Base-by-base conservation (phyloP, 139 green algal genomes). In the Limnomonas spitsbergensis region DNA sequence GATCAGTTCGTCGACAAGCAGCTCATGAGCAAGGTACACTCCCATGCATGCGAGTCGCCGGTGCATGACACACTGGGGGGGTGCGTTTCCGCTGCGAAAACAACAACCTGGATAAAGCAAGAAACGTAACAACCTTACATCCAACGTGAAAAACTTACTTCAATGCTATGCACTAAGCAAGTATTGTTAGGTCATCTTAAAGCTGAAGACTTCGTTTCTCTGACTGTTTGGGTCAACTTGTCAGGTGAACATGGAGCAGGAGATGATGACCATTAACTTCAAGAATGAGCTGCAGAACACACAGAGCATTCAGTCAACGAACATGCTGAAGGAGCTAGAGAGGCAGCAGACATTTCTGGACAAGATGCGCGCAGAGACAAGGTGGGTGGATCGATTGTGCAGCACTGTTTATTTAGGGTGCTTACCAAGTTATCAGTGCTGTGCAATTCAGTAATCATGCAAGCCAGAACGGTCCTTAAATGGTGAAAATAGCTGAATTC, bases 331-430 rank as follows among this genome's bases (percentile, higher is more conserved):
- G 47, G 94, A 98, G 77, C 87, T 92, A 24, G 94, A 98, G 75
- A 84, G 94, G 61, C 86, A 97, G 81, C 86, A 92, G 72, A 88
- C 80, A 26, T 92, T 90, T 77, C 75, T 98, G n/a, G 94, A 97
- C 35, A 97, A 96, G 69, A 90, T 97, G 66, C 80, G 89, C n/a
- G 83, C 83, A 26, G 94, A 98, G 82, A 88, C 97, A 66, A 89
- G 86, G 87, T 93, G 76, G 72, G 82, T 66, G 38, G 2, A 68
- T 36, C 14, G n/a, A 39, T 34, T 29, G 31, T 37, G 32, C n/a
- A n/a, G n/a, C n/a, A n/a, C n/a, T n/a, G n/a, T n/a, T n/a, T n/a
- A n/a, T n/a, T n/a, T n/a, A n/a, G n/a, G n/a, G n/a, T n/a, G n/a
- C n/a, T n/a, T n/a, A n/a, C n/a, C n/a, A n/a, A n/a, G n/a, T n/a